Percentiles rank a stretch among this genome's conserved stretches.
phyloP scores from a whole-genome alignment of 805 yeast species.

The Candida insectalens region DNA sequence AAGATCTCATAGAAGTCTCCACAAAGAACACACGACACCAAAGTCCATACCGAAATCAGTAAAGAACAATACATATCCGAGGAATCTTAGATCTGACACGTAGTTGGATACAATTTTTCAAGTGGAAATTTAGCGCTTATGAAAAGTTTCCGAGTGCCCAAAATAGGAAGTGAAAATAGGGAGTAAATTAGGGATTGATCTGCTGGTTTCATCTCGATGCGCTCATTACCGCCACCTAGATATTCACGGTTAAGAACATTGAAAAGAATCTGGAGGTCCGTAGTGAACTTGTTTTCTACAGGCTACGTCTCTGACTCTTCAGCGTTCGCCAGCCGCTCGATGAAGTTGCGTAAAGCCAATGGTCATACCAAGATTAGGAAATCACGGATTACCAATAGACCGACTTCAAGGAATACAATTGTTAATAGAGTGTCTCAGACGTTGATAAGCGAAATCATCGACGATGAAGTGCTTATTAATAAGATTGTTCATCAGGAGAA shows the following conservation, averaged over 20 bases:
- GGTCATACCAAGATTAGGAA: slow-evolving; percentile 22
- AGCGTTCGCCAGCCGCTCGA: slow-evolving; percentile 16
- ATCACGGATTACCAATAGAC: slow-evolving; percentile 21
- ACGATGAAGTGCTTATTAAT: slow-evolving; percentile 7
- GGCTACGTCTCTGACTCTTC: slow-evolving; percentile 26
- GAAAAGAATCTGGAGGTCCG: slow-evolving; percentile 23
- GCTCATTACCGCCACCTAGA: slow-evolving; percentile 28
- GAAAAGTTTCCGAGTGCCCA: too few species aligned
- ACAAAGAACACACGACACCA: slow-evolving; percentile 17
- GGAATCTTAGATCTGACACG: too few species aligned
- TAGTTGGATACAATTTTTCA: too few species aligned
- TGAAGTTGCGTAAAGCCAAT: slow-evolving; percentile 11
- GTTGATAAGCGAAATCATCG: slow-evolving; percentile 15
- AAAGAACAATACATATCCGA: neutral
- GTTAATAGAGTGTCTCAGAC: slow-evolving; percentile 13
- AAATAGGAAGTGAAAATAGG: too few species aligned
- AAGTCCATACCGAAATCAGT: neutral
- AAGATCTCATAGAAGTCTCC: slow-evolving; percentile 45
- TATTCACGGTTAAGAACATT: slow-evolving; percentile 24
- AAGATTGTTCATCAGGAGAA: slow-evolving; percentile 1
- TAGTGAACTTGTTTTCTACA: slow-evolving; percentile 21
- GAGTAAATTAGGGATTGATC: too few species aligned
- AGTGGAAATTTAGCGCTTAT: too few species aligned
- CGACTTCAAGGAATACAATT: slow-evolving; percentile 20
- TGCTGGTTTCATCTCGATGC: too few species aligned